A percentile compares a stretch with the other conserved stretches of the same genome.
phyloP scores from a whole-genome alignment of 805 yeast species.

The Kazachstania taianensis region DNA sequence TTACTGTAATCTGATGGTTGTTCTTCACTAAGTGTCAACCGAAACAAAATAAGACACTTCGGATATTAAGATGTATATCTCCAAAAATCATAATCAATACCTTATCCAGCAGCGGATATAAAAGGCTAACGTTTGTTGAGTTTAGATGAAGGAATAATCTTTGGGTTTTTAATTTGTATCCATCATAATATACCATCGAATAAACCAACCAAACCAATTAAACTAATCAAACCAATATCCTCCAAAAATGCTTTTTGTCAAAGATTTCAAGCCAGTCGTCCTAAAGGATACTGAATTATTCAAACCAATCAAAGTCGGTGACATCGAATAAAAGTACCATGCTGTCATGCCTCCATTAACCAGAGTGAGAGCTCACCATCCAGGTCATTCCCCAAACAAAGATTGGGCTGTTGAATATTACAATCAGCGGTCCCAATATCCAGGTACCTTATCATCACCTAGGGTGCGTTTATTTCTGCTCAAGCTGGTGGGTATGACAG shows the following conservation, averaged over 20 bases:
- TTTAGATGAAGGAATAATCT: too few species aligned
- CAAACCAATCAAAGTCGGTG: conserved; percentile 38
- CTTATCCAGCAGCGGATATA: too few species aligned
- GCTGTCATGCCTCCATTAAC: conserved; percentile 38
- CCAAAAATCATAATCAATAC: too few species aligned
- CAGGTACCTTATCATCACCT: conserved; percentile 51
- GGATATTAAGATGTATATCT: too few species aligned
- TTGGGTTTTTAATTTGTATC: too few species aligned
- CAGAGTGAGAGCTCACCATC: conserved; percentile 30
- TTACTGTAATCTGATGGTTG: too few species aligned
- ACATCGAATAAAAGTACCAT: conserved; percentile 29
- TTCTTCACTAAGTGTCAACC: too few species aligned
- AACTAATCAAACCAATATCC: conserved; percentile 31
- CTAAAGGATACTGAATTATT: conserved; percentile 31
- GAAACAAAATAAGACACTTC: too few species aligned
- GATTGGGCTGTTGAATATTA: conserved; percentile 42
- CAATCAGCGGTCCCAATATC: conserved; percentile 38
- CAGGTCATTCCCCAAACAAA: conserved; percentile 32
- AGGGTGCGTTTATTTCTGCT: conserved; percentile 41
- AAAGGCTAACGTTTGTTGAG: too few species aligned
- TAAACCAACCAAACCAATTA: too few species aligned
- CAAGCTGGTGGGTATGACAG: conserved; percentile 31
- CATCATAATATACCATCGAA: too few species aligned
- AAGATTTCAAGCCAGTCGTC: conserved; percentile 21
- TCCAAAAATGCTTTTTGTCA: conserved; percentile 29